Base-by-base conservation (phyloP, 2,329 filamentous ascomycete species). In the Colletotrichum eremochloae region DNA sequence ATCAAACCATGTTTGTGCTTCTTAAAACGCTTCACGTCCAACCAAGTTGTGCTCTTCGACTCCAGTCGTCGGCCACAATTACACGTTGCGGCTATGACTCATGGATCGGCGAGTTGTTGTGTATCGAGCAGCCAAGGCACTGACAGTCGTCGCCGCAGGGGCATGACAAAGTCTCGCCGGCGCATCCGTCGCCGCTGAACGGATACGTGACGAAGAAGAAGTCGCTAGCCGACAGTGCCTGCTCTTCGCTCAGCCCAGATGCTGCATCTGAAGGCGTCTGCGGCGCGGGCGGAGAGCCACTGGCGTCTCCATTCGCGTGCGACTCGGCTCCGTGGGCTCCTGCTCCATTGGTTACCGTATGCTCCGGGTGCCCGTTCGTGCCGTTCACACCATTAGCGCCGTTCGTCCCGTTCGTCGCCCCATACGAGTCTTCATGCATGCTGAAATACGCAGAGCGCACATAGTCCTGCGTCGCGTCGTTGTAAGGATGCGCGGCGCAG, bases 401-500 rank as follows among this genome's bases (percentile, higher is more conserved):
- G 20, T 79, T 79, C 1, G 71, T 74, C 9, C 75, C 75, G 42
- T 75, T 77, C 24, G 76, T 75, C 40, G 75, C 71, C 29, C 75
- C 74, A 44, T 77, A 76, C 7, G 78, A 55, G 48, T 84, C 82
- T 38, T 83, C 81, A 73, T 76, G 76, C 82, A 84, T 84, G 64
- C 76, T 81, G 58, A 81, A 80, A 79, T 81, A 85, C 1, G 86
- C 86, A 8, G 86, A 87, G 63, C 86, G 82, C 3, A 91, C 84
- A 70, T 85, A 85, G 62, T 83, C 84, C 73, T 84, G 86, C 63
- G 88, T 93, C 31, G 90, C 88, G 9, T 89, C 85, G 75, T 93
- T 93, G 77, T 90, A 92, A 15, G 91, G 90, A 78, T 93, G 91
- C 2, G 88, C 89, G 6, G 90, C 86, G 77, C 92, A 94, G 14